Conservation (phyloP, 1,139 yeast genomes). For the Pichia norvegensis region DNA sequence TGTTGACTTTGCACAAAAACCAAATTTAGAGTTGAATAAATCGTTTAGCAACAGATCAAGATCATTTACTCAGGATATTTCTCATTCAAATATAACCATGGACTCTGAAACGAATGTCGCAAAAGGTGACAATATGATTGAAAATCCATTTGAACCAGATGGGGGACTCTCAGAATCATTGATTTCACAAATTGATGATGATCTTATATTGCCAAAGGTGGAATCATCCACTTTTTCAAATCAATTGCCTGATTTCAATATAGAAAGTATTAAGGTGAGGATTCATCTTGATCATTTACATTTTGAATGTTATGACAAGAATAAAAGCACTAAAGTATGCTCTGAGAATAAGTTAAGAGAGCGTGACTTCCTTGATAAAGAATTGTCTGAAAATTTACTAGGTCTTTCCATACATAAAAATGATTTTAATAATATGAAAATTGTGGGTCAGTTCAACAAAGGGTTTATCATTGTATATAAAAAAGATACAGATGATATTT, state of each 20-base stretch:
- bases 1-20: not conserved
- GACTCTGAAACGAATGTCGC: not conserved
- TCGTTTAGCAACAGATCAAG: not conserved
- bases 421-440: constrained; percentile 62
- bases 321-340: not conserved
- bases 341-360: not conserved
- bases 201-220: not conserved
- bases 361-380: constrained; percentile 30
- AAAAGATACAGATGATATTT: constrained; percentile 37
- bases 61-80: not conserved
- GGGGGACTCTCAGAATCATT: no score
- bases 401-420: constrained; percentile 50
- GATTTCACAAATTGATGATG: no score
- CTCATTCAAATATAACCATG: not conserved
- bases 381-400: constrained; percentile 47
- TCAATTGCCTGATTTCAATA: not conserved
- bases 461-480: constrained; percentile 70
- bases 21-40: not conserved
- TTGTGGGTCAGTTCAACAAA: constrained; percentile 87
- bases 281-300: not conserved
- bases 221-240: not conserved
- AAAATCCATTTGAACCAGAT: not conserved
- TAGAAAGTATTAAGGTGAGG: not conserved
- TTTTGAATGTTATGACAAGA: not conserved
- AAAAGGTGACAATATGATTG: no score